Percentiles rank a stretch among this genome's conserved stretches.
phyloP scores from a whole-genome alignment of 2,329 filamentous ascomycete species.

The Claviceps pusilla region DNA sequence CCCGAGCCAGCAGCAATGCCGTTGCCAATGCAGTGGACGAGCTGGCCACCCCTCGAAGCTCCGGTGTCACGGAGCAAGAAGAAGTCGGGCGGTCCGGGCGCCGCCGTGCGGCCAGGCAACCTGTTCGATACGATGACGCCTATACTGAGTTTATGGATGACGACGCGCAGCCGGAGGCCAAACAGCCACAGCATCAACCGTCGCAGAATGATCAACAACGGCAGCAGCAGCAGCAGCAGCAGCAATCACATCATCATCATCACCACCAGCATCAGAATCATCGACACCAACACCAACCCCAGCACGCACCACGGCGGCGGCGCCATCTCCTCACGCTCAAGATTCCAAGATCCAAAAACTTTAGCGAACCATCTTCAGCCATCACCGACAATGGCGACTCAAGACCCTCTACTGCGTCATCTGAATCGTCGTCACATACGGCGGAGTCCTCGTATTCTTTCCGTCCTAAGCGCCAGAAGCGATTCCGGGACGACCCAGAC shows the following conservation, averaged over 20 bases:
- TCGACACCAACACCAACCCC: background rate
- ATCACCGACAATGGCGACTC: slow-evolving; percentile 29
- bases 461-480: slow-evolving; percentile 39
- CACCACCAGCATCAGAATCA: background rate
- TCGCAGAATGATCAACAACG: background rate
- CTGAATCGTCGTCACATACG: slow-evolving; percentile 34
- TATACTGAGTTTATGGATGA: slow-evolving; percentile 6
- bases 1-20: slow-evolving; percentile 15
- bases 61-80: slow-evolving; percentile 2
- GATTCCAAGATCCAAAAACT: slow-evolving; percentile 26
- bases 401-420: slow-evolving; percentile 37
- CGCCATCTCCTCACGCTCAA: slow-evolving; percentile 23
- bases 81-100: slow-evolving; percentile 7
- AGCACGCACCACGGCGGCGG: slow-evolving; percentile 8
- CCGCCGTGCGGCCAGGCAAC: slow-evolving; percentile 5
- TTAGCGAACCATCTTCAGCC: slow-evolving; percentile 21
- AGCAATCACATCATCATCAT: no score
- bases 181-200: slow-evolving; percentile 4
- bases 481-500: slow-evolving; percentile 35
- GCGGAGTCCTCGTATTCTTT: slow-evolving; percentile 37
- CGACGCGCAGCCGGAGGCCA: slow-evolving; percentile 12
- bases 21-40: slow-evolving; percentile 13
- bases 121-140: slow-evolving; percentile 5
- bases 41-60: slow-evolving; percentile 7
- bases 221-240: background rate